Percentiles rank a stretch among this genome's conserved stretches.
Conservation (phyloP, 371 early-diverging fungal genomes). For the Saksenaea oblongispora region DNA sequence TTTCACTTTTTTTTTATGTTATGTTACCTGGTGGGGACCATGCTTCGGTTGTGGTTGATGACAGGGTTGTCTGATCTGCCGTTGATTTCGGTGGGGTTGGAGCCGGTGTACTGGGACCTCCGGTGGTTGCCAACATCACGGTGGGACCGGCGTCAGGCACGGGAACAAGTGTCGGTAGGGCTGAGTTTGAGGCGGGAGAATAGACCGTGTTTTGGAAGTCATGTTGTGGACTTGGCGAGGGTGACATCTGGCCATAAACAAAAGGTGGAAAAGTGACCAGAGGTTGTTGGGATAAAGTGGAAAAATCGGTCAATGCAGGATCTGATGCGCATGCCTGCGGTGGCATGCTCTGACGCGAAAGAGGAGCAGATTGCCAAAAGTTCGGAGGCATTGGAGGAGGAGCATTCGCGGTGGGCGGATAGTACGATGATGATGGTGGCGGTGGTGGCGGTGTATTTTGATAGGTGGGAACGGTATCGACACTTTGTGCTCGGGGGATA, state of each 20-base stretch:
- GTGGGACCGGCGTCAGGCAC: constrained; percentile 53
- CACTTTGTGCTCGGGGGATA: constrained; percentile 38
- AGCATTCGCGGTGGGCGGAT: neutral
- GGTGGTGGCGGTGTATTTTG: constrained; percentile 17
- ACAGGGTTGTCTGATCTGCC: neutral
- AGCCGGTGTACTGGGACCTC: neutral
- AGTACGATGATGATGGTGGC: constrained; percentile 10
- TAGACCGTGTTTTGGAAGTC: constrained; percentile 8
- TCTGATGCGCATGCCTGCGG: constrained; percentile 26
- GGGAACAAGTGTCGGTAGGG: constrained; percentile 27
- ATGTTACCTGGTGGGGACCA: constrained; percentile 23
- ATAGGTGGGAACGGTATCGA: constrained; percentile 26
- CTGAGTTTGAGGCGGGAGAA: constrained; percentile 1
- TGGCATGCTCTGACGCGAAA: constrained; percentile 36
- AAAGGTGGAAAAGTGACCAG: constrained; percentile 31
- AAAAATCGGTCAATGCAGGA: neutral
- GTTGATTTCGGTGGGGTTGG: constrained; percentile 8
- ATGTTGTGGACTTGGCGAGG: constrained; percentile 24
- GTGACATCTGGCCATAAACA: constrained; percentile 27
- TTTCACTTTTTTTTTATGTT: constrained; percentile 5
- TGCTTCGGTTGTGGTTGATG: constrained; percentile 7
- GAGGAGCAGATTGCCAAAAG: constrained; percentile 5
- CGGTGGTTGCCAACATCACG: constrained; percentile 32
- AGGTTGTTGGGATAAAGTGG: neutral
- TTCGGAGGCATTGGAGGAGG: neutral